phyloP scores from a whole-genome alignment of 1,284 basidiomycete genomes.

The Xerocomus amazonicus region DNA sequence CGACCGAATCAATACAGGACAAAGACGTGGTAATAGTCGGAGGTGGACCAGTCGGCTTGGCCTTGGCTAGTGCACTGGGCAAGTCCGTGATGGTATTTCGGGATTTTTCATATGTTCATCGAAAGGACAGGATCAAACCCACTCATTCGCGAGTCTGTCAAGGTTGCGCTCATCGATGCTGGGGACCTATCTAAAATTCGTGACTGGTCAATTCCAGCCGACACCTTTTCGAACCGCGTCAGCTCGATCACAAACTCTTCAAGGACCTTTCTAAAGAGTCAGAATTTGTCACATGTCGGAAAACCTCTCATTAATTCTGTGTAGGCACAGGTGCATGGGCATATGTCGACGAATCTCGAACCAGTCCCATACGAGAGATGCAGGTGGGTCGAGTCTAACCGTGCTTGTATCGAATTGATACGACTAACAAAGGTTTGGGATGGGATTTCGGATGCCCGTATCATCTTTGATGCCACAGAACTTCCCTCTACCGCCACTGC shows the following conservation, averaged over 20 bases:
- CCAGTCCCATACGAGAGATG: constrained; percentile 78
- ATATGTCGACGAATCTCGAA: constrained; percentile 69
- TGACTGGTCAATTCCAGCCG: constrained; percentile 59
- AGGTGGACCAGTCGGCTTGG: constrained; percentile 89
- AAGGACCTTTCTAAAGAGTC: constrained; percentile 73
- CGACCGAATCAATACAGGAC: constrained; percentile 38
- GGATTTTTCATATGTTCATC: constrained; percentile 2
- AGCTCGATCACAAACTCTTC: constrained; percentile 87
- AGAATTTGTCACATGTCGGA: constrained; percentile 13
- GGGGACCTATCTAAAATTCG: constrained; percentile 67
- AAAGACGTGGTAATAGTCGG: constrained; percentile 92
- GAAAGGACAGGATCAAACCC: constrained; percentile 49
- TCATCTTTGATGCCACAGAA: constrained; percentile 64
- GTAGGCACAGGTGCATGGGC: constrained; percentile 83
- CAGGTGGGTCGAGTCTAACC: constrained; percentile 48
- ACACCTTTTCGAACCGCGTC: constrained; percentile 81
- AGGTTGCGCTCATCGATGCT: constrained; percentile 77
- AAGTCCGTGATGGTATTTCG: constrained; percentile 20
- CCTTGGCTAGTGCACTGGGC: constrained; percentile 87
- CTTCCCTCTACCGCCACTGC: constrained; percentile 22
- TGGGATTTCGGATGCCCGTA: constrained; percentile 77
- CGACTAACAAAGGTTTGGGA: constrained; percentile 74
- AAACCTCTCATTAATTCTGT: background rate
- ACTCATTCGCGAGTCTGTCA: constrained; percentile 45
- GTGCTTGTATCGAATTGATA: background rate